Evolutionary conservation across 2,329 filamentous ascomycete genomes (phyloP), one percentile per base, ranked within the genome.

Genomic region (Neonectria faginata): DNA sequence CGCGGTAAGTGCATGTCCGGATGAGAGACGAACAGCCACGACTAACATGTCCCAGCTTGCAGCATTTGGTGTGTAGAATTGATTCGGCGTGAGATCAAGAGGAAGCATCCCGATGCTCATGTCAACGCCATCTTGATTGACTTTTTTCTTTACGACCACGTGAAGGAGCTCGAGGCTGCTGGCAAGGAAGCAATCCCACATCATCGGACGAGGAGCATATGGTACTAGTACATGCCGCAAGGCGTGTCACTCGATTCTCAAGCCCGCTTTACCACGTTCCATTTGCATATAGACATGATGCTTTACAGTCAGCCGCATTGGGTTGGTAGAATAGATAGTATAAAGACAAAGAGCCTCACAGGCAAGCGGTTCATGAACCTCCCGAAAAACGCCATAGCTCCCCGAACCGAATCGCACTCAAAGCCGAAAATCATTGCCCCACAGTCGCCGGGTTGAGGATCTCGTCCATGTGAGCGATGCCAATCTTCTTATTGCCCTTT

Each of bases 41-140:
- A 50, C 69, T 73, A 41, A 74, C 45, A 25, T 31, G 42, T 22
- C 54, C 33, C 69, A 92, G 90, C 93, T 14, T 96, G 94, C 76
- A 97, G 92, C 74, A 97, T 99, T 70, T 98, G 95, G 94, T 96
- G 93, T 66, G 92, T 98, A 1, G 96, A 99, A 78, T 82, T 97
- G 67, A 91, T 99, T 68, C 85, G 89, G 57, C 86, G 91, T 36
- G 92, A 97, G 77, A 98, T 99, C 55, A 75, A 90, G 61, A 86
- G 84, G 50, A 79, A 88, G 14, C 89, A 97, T 73, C 92, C 94
- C 1, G 89, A 91, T 10, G 85, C 89, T 1, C 83, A 87, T 57
- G 79, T 91, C 71, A 99, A 99, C 76, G 94, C 96, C 27, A 93
- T 98, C 42, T 79, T 99, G 72, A 96, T 99, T 67, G 96, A 99